Evolutionary conservation across 192 early-diverging fungal species (phyloP), one percentile per base, ranked within the genome.

Genomic region (Backusella liffmaniae): DNA sequence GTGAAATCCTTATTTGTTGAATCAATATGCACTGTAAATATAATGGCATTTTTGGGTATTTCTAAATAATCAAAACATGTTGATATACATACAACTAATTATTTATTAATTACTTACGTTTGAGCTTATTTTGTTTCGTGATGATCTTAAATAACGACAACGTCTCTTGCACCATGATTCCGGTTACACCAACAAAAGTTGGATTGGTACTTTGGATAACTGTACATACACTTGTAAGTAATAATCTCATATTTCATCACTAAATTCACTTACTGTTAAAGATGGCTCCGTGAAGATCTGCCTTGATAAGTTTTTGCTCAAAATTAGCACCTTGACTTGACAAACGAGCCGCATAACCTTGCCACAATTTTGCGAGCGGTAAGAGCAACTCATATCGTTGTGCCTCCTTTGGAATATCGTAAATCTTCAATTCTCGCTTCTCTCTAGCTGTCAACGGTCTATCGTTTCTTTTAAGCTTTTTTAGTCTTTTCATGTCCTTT

Each of bases 91-190:
- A 0, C 32, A 32, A 32, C 0, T 16, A 53, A 5, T 18, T 53
- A 53, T 53, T 0, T 35, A 1, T 56, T 32, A 32, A 32, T 18
- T 9, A 80, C 72, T 46, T 85, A 89, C 88, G 80, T 84, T 88
- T 90, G 16, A 94, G 75, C 6, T 79, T 78, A 76, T 95, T 84
- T n/a, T 88, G 82, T 16, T 70, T 51, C 1, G 94, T 95, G 12
- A 96, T 90, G 8, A 97, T 82, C 49, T 90, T 86, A 73, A 98
- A 95, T 66, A 92, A 88, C 73, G 93, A 94, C 66, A 96, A 94
- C 0, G 96, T 96, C 73, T 98, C 96, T 75, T 95, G 93, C 13
- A 96, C 89, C 5, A 94, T 84, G 67, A 98, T 97, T 6, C 96
- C 96, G 23, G 84, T 81, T 1, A 91, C 70, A 4, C 95, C 95